Evolutionary conservation across 805 yeast species (phyloP), one percentile per base, ranked within the genome.

Genomic region (Kregervanrija fluxuum): DNA sequence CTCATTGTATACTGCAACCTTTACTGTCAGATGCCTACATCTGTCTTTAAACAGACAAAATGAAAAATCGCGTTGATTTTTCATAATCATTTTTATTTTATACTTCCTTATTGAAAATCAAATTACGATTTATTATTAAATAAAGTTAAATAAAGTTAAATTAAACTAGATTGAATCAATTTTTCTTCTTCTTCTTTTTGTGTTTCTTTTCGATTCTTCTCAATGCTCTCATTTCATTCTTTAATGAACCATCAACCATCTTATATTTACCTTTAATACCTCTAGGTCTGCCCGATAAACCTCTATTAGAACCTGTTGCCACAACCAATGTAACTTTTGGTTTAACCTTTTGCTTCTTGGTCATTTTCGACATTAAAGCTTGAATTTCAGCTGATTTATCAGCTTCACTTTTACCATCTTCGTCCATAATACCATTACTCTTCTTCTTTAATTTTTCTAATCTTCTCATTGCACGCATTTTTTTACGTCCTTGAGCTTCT

Each of bases 161-260:
- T 8, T 22, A 22, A 10, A 14, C 10, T 4, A 14, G 17, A 13
- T n/a, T 13, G 38, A 16, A 16, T 16, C 11, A 13, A 13, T 13
- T 11, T 38, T 41, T 40, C 37, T 48, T 43, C 44, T 55, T 51
- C 58, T 63, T 68, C 63, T 83, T 83, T 68, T 78, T 85, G 59
- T 82, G 74, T 71, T 86, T 88, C 75, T 90, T 93, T 22, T 88
- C 85, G 54, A 90, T 86, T 63, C 98, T 81, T 60, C 77, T 82
- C 60, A 91, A 71, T 11, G 98, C 96, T 54, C 99, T 75, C 74
- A 85, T 90, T 69, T 93, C 99, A 65, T 93, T 93, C 85, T 93
- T 93, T 84, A 88, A 73, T 15, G 82, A 86, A 73, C 98, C 98
- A 68, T 93, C 99, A 55, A 93, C 98, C 99, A 93, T 93, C 82